Evolutionary conservation across 768 basidiomycete genomes (phyloP).

Genomic region (Termitomyces sp.): DNA sequence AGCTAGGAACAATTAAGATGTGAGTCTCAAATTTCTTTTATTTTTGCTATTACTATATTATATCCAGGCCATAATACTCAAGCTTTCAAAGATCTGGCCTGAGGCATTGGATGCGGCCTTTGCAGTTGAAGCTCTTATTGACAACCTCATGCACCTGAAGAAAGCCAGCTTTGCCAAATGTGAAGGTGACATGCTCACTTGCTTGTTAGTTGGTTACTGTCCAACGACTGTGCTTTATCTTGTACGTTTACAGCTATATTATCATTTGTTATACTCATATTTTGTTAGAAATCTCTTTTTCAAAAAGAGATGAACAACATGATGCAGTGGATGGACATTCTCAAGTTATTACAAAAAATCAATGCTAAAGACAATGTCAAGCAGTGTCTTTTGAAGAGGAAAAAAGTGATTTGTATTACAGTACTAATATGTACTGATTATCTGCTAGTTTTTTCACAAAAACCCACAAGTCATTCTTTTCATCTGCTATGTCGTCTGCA

Average conservation of each 20-base stretch:
- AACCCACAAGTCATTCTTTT: background rate
- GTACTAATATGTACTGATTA: background rate
- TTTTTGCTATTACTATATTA: too few relatives aligned
- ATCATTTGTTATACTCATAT: too few relatives aligned
- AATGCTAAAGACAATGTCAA: background rate
- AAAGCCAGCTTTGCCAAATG: background rate
- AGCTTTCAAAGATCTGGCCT: background rate
- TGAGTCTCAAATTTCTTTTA: too few relatives aligned
- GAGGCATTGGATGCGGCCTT: background rate
- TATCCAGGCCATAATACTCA: background rate
- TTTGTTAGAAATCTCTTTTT: background rate
- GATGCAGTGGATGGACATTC: background rate
- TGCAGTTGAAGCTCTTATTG: background rate
- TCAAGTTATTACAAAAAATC: background rate
- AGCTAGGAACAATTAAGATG: too few relatives aligned
- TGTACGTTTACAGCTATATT: background rate
- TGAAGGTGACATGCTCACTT: background rate
- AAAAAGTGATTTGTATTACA: background rate
- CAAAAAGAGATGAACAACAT: background rate
- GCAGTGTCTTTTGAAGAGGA: background rate
- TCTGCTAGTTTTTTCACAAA: background rate
- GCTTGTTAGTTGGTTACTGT: background rate
- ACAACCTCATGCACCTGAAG: background rate
- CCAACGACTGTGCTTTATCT: background rate
- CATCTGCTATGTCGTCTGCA: background rate